Base-by-base conservation (phyloP, 371 early-diverging fungal genomes). In the Mortierella sp. region DNA sequence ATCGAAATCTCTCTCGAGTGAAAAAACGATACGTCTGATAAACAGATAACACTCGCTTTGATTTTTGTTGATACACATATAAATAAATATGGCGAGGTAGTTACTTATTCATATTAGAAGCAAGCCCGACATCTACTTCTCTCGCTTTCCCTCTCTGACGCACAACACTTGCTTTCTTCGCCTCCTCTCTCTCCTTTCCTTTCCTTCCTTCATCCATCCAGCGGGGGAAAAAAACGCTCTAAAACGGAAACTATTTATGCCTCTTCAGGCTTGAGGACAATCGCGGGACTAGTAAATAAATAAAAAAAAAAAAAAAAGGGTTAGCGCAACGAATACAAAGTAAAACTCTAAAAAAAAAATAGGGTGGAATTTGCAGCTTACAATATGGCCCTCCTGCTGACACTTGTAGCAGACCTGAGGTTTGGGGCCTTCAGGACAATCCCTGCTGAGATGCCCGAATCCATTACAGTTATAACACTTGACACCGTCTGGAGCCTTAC, bases 321-420 rank as follows among this genome's bases (percentile, higher is more conserved):
- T n/a, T n/a, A n/a, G n/a, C n/a, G n/a, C n/a, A n/a, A n/a, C n/a
- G n/a, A n/a, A n/a, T n/a, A n/a, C n/a, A n/a, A n/a, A n/a, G n/a
- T n/a, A n/a, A n/a, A n/a, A n/a, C n/a, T n/a, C n/a, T n/a, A n/a
- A n/a, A n/a, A n/a, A n/a, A n/a, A n/a, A n/a, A n/a, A n/a, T n/a
- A n/a, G n/a, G n/a, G n/a, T n/a, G n/a, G n/a, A n/a, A n/a, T n/a
- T n/a, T n/a, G n/a, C n/a, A n/a, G n/a, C 70, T 70, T 63, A 70
- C 70, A 44, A 87, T 73, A 56, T 88, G 88, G 39, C 88, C 88
- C 57, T 81, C 62, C 75, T 86, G 80, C 59, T 83, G 81, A 69
- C 88, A 88, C 80, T 86, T 86, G 81, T 83, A 86, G 79, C 88
- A 88, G 46, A 71, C 62, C 79, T 81, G 83, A 52, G 82, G 84